These are phyloP conservation scores for Starmerella asiatica DNA, from an alignment of 805 yeast genomes.

Conservation along the genomic window DNA sequence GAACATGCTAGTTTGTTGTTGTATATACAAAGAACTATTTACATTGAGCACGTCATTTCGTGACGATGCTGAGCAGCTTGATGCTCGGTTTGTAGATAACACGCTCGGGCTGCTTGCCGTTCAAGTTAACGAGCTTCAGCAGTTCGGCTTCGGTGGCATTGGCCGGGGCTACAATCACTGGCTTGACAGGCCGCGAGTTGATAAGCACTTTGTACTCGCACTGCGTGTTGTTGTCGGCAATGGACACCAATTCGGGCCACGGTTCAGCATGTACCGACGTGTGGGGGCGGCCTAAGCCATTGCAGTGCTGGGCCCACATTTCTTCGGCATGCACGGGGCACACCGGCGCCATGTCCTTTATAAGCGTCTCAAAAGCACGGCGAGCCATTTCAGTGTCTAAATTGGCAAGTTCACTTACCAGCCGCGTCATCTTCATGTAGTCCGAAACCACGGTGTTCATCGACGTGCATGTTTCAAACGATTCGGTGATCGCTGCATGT, in stretches of 20 bases:
- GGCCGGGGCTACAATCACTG: slow-evolving; percentile 1
- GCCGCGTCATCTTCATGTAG: slow-evolving; percentile 64
- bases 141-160: slow-evolving; percentile 10
- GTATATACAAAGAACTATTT: not conserved
- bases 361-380: slow-evolving; percentile 31
- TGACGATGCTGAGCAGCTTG: slow-evolving; percentile 12
- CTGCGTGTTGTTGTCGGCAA: slow-evolving; percentile 29
- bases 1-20: not conserved
- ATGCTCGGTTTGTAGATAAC: slow-evolving; percentile 16
- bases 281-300: slow-evolving; percentile 27
- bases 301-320: slow-evolving; percentile 45
- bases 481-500: slow-evolving; percentile 39
- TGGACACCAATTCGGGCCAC: slow-evolving; percentile 49
- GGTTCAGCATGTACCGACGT: slow-evolving; percentile 39
- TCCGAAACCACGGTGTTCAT: slow-evolving; percentile 81
- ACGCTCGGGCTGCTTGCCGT: slow-evolving; percentile 1
- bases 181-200: slow-evolving; percentile 44
- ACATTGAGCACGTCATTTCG: not conserved
- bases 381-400: slow-evolving; percentile 30
- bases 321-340: slow-evolving; percentile 77
- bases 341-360: slow-evolving; percentile 63
- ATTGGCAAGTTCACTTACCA: slow-evolving; percentile 27
- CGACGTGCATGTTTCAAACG: slow-evolving; percentile 46
- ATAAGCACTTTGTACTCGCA: slow-evolving; percentile 46
- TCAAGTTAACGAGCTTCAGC: slow-evolving; percentile 1